Percentiles rank a stretch among this genome's conserved stretches.
phyloP scores from a whole-genome alignment of 2,329 filamentous ascomycete species.

The Capronia americana region DNA sequence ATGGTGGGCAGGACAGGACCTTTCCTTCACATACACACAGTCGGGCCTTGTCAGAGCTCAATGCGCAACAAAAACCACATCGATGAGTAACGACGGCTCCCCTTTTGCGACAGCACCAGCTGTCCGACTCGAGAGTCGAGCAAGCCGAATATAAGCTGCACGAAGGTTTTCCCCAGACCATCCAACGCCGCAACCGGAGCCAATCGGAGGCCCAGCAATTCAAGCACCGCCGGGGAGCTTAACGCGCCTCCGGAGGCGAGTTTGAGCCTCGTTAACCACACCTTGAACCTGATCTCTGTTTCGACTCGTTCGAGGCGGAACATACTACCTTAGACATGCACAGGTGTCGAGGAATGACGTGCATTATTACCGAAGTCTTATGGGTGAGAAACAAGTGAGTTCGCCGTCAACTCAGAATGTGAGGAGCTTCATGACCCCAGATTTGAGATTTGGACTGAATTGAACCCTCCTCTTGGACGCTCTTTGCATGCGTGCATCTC shows the following conservation, averaged over 20 bases:
- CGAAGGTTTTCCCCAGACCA: conserved; percentile 14
- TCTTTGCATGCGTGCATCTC: not conserved
- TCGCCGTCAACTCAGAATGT: not conserved
- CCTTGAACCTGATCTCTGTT: no score
- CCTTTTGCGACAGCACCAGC: conserved; percentile 1
- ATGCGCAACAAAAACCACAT: not conserved
- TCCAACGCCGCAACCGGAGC: conserved; percentile 11
- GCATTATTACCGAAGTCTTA: not conserved
- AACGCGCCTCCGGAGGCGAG: conserved; percentile 10
- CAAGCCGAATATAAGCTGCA: conserved; percentile 2
- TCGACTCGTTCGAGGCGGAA: not conserved
- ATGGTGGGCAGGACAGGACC: conserved; percentile 19
- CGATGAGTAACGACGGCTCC: not conserved
- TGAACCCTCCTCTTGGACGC: not conserved
- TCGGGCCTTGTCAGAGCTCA: not conserved
- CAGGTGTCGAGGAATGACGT: not conserved
- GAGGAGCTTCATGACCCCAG: not conserved
- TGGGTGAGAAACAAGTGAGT: not conserved
- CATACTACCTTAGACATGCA: not conserved
- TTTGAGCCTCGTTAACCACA: not conserved
- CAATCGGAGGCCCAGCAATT: conserved; percentile 25
- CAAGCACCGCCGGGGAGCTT: conserved; percentile 18
- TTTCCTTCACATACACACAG: not conserved
- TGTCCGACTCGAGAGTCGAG: not conserved
- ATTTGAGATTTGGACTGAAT: not conserved